Evolutionary conservation across 768 basidiomycete species (phyloP), one percentile per base, ranked within the genome.

Genomic region (Hypholoma sublateritium): DNA sequence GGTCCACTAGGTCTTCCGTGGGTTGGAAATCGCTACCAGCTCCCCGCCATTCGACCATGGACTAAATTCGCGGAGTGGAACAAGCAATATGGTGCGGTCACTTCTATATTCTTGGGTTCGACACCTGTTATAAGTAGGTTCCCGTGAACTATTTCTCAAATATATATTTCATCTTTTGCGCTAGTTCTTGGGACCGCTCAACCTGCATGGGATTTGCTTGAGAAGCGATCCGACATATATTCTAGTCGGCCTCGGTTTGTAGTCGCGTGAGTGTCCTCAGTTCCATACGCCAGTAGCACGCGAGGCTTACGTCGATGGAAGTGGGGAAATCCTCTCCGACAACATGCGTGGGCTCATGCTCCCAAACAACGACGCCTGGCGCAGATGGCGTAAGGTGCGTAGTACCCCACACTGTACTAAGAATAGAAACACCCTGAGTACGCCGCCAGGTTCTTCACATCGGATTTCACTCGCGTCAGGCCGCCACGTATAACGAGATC

Each of bases 181-280:
- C 16, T 28, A 75, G 78, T 81, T 13, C 69, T 79, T 41, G 74
- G 77, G 5, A 79, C 72, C 3, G 77, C 78, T 1, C 77, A 78
- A 60, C 74, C 75, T 8, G 63, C 61, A 32, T 54, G 41, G 46
- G 47, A 53, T 41, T 41, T 66, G 8, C 67, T 82, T 14, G 80
- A 81, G 60, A 81, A 80, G 57, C 74, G 78, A 12, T 79, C 78
- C 0, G 72, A 78, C 2, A 78, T 77, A 16, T 81, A 81, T 53
- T 80, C 79, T 9, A 78, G 75, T 56, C 72, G 80, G 2, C 81
- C 80, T 32, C 74, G 78, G 14, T 77, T 79, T 41, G 73, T 81
- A 28, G 72, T 80, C 48, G 75, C 70, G 74, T 75, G 59, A 49
- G 71, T 57, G n/a, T 39, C 11, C 19, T 44, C 6, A 44, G 28